phyloP scores from a whole-genome alignment of 2,329 filamentous ascomycete genomes.

The Fusarium staphyleae region DNA sequence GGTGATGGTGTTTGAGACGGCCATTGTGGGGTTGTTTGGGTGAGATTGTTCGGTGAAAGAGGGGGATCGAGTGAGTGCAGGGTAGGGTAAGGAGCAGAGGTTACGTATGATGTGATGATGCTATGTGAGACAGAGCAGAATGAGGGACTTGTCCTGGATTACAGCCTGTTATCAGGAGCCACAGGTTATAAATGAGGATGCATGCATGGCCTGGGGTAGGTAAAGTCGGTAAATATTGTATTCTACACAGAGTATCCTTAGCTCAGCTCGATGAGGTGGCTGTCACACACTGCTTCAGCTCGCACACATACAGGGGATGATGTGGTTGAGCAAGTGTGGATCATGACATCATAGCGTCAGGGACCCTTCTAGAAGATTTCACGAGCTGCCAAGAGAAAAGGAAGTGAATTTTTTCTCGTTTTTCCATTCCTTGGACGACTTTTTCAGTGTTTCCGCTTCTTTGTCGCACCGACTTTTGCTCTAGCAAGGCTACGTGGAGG shows the following conservation, averaged over 20 bases:
- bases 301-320: constrained; percentile 16
- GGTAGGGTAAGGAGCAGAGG: background rate
- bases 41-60: constrained; percentile 2
- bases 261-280: constrained; percentile 21
- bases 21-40: constrained; percentile 19
- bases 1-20: constrained; percentile 42
- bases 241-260: too few relatives aligned
- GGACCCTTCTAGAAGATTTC: constrained; percentile 26
- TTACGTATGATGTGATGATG: background rate
- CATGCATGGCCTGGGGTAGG: constrained; percentile 4
- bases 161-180: background rate
- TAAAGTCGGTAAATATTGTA: too few relatives aligned
- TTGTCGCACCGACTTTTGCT: background rate
- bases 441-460: background rate
- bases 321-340: background rate
- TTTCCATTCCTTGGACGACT: background rate
- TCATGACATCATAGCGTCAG: constrained; percentile 23
- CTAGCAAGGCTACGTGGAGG: too few relatives aligned
- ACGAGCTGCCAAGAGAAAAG: too few relatives aligned
- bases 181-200: constrained; percentile 21
- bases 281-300: constrained; percentile 20
- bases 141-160: background rate
- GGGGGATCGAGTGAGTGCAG: constrained; percentile 5
- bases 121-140: constrained; percentile 8
- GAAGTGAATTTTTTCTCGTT: too few relatives aligned